Evolutionary conservation across 805 yeast species (phyloP), one percentile per base, ranked within the genome.

Genomic region (Cyberlindnera veronae): DNA sequence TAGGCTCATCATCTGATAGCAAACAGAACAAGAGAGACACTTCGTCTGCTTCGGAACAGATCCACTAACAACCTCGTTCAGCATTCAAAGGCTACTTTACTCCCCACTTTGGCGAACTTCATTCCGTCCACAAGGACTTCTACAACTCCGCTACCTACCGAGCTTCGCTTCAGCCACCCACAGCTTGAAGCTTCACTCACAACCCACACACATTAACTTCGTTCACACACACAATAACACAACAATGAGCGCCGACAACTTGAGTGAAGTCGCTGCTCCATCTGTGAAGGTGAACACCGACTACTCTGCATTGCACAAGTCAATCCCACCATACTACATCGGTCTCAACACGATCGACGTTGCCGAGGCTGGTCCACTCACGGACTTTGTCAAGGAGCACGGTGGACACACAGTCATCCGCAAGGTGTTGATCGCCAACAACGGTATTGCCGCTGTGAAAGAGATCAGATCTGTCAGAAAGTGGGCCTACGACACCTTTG

Each of bases 401-500:
- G 87, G 85, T 40, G 99, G 99, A 60, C 99, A 93, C 69, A 89
- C 99, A 6, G 95, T 93, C 34, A 88, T 93, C 56, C 75, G 83
- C 40, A 83, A 80, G 54, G 83, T 93, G 27, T 74, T 93, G 51
- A 93, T 93, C 58, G 98, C 99, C 44, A 95, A 95, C 67, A 93
- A 93, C 62, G 99, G 99, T 78, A 95, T 93, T 63, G 99, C 95
- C 15, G 99, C 99, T 34, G 99, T 93, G 44, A 93, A 93, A 65
- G 98, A 93, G 70, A 95, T 93, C 63, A 77, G 99, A 57, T 87
- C 96, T 9, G 90, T 93, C 32, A 80, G 99, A 68, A 93, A 91
- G 73, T 93, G 99, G 99, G 90, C 99, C 19, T 93, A 93, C 66
- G 98, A 93, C 64, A 89, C 97, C n/a, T 93, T 93, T 68, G 96